Base-by-base conservation (phyloP, 192 early-diverging fungal species). In the Hyaloraphidium curvatum region DNA sequence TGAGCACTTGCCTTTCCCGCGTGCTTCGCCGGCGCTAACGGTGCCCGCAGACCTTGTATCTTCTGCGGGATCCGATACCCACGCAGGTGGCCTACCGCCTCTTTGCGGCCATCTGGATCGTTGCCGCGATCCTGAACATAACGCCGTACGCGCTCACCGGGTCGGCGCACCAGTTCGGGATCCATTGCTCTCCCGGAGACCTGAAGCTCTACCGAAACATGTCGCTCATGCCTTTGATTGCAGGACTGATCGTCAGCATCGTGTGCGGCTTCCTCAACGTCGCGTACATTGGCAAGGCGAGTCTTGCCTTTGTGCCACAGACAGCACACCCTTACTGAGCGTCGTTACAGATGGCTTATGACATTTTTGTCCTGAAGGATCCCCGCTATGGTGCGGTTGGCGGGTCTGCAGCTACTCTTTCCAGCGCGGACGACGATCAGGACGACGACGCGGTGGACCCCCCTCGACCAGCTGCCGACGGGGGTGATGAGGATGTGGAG, bases 41-140 rank as follows among this genome's bases (percentile, higher is more conserved):
- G 23, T 19, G 17, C 14, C 43, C 43, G 43, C 43, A 48, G 43
- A 48, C 43, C 7, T 25, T 48, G 17, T 48, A 22, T 25, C 25
- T 48, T 25, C 43, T 48, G 7, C 43, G 43, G 17, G 43, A 48
- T 48, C 43, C 43, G 17, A 48, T 48, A 14, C 43, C 43, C 4
- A 22, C 14, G 17, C 14, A 48, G 23, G 17, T 14, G 17, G 43
- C 25, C 4, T 48, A 48, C 43, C 14, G 9, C 5, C 14, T 48
- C 43, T 48, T 14, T 25, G 23, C 4, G 17, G 5, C 25, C 23
- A 22, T 48, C 23, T 48, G 43, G 43, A 19, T 48, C 43, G 14
- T 19, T 14, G 11, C 43, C 17, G 43, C 43, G 19, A 25, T 48
- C 17, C 23, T 48, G 43, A 48, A 9, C 43, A 25, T 11, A 5